Evolutionary conservation across 495 filamentous ascomycete species (phyloP), one percentile per base, ranked within the genome.

Genomic region (Penicillium antarcticum): DNA sequence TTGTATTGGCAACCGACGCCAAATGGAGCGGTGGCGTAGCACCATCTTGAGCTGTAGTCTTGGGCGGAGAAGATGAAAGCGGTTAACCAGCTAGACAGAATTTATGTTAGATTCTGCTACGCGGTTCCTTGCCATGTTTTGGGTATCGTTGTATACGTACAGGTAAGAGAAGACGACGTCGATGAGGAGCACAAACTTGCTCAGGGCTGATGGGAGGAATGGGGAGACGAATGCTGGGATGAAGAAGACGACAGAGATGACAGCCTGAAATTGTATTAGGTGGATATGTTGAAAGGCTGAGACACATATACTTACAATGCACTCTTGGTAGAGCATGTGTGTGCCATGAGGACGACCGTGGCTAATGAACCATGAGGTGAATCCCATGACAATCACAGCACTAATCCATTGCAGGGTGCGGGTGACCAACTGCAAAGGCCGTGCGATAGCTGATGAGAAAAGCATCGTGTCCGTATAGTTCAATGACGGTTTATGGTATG

Each of bases 141-240:
- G n/a, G n/a, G n/a, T n/a, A n/a, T n/a, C 19, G 18, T 37, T 31
- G 23, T n/a, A 8, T 16, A 58, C 66, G 21, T 70, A 77, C 73
- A 85, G 78, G 55, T 85, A 84, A 2, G 80, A 83, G 67, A 85
- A 84, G 55, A 84, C 66, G 23, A 84, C 57, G 59, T 83, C 81
- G 62, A 85, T 80, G 1, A 73, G 48, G 19, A 82, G 63, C 33
- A 79, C 65, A 24, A 72, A 74, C 45, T 68, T 70, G 66, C 69
- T 65, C 12, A 77, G 58, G 3, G 56, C 40, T 4, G 68, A 70
- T 2, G 76, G 72, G 48, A 74, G 64, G 47, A 76, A 72, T 19
- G 75, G 74, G 19, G 82, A 76, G 45, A 83, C 53, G 62, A 84
- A 82, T 4, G 80, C 75, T 6, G 74, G 66, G 4, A 83, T 57